Base-by-base conservation (phyloP, 1,284 basidiomycete species). In the Schizophyllum commune region DNA sequence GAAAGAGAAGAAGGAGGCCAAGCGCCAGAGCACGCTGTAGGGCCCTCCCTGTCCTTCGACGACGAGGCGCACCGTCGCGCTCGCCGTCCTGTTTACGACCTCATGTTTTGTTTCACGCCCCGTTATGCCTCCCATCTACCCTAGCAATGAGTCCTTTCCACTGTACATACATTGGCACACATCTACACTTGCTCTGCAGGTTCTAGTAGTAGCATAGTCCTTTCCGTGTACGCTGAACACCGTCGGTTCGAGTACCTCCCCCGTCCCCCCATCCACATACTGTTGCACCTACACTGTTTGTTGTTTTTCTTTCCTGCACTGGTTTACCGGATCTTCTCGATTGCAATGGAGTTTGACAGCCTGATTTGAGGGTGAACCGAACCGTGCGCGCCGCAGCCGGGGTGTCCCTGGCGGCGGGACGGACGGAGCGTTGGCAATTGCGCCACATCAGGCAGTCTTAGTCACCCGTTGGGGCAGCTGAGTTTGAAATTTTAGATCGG, bases 401-500 rank as follows among this genome's bases (percentile, higher is more conserved):
- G n/a, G n/a, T n/a, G n/a, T n/a, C n/a, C n/a, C n/a, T n/a, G n/a
- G n/a, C n/a, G n/a, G n/a, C n/a, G n/a, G n/a, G n/a, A n/a, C n/a
- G n/a, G n/a, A n/a, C 34, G 34, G 34, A 6, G 13, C 7, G 34
- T 39, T 39, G 34, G 34, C 34, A 39, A 39, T 39, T 39, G 34
- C 34, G 34, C 34, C 34, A 39, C 34, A 39, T 6, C 6, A 39
- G 34, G 34, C 6, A 39, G 34, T 6, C 6, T 39, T 39, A 39
- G 69, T 70, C 71, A 71, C 64, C 64, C 47, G 56, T 13, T 39
- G 34, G 34, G 34, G 34, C 34, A 63, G 71, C 83, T 81, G 82
- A 82, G 82, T 81, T 78, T 75, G 68, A 81, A 84, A 68, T 63
- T 64, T 63, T 59, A 65, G 67, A 60, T 61, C 66, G 59, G 67